These are phyloP conservation scores for Alternaria ethzedia DNA, from an alignment of 2,329 filamentous ascomycete species.

Conservation along the genomic window DNA sequence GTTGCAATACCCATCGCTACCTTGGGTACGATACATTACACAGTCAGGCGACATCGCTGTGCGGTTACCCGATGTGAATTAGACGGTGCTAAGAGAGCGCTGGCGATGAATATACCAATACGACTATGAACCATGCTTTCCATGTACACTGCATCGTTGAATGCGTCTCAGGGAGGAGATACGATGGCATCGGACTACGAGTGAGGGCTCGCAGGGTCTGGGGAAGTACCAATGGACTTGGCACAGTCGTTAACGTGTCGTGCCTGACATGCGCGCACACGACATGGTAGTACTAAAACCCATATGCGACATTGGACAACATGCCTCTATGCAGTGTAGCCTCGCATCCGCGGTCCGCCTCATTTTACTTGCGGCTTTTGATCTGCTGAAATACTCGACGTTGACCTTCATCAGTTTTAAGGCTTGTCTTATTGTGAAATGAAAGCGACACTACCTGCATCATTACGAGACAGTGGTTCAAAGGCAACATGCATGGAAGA, in stretches of 20 bases:
- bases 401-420: neutral
- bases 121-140: neutral
- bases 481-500: neutral
- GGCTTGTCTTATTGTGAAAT: neutral
- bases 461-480: neutral
- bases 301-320: neutral
- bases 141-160: neutral
- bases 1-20: slow-evolving; percentile 97
- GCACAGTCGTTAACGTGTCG: neutral
- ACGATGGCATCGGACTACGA: neutral
- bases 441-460: neutral
- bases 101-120: slow-evolving; percentile 1
- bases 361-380: neutral
- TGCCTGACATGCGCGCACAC: neutral
- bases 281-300: neutral
- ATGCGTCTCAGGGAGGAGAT: neutral
- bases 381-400: neutral
- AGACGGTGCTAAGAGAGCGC: slow-evolving; percentile 19
- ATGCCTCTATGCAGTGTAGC: neutral
- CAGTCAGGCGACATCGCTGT: slow-evolving; percentile 97
- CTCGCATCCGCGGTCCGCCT: neutral
- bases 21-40: slow-evolving; percentile 98
- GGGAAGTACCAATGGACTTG: neutral
- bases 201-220: neutral
- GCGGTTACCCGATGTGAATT: slow-evolving; percentile 87